A percentile compares a stretch with the other conserved stretches of the same genome.
phyloP scores from a whole-genome alignment of 1,284 basidiomycete species.

The Cryptococcus sp. region DNA sequence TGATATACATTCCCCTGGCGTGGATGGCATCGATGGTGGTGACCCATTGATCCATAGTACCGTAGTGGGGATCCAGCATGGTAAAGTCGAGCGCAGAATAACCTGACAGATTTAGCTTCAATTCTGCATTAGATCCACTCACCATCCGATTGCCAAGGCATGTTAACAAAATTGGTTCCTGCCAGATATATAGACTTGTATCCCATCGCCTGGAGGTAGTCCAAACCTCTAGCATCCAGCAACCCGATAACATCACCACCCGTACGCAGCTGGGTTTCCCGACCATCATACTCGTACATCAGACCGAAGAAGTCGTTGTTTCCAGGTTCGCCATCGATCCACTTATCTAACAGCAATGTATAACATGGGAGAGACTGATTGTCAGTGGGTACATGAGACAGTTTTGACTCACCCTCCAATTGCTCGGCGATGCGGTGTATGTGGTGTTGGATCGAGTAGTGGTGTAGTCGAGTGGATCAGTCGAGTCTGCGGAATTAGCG shows the following conservation, averaged over 20 bases:
- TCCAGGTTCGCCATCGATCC: conserved; percentile 82
- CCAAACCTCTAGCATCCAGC: conserved; percentile 62
- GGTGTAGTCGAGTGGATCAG: conserved; percentile 68
- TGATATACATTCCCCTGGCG: conserved; percentile 78
- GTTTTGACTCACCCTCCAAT: conserved; percentile 66
- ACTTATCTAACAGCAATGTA: conserved; percentile 85
- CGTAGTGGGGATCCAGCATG: conserved; percentile 86
- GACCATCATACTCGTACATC: conserved; percentile 76
- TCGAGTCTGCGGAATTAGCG: conserved; percentile 58
- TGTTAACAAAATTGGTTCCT: conserved; percentile 86
- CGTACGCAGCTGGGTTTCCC: conserved; percentile 80
- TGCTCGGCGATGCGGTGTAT: conserved; percentile 75
- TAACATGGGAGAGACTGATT: conserved; percentile 68
- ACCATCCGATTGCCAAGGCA: conserved; percentile 95
- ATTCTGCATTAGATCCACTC: conserved; percentile 44
- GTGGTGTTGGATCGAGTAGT: conserved; percentile 61
- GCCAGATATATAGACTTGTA: conserved; percentile 80
- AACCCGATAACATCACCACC: conserved; percentile 84
- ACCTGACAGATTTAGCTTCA: conserved; percentile 56
- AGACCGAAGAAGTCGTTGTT: conserved; percentile 86
- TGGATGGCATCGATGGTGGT: conserved; percentile 73
- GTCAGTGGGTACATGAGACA: conserved; percentile 33
- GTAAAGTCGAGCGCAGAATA: conserved; percentile 90
- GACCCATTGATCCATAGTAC: conserved; percentile 75
- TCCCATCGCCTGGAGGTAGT: conserved; percentile 87